Evolutionary conservation across 2,329 filamentous ascomycete genomes (phyloP).

Genomic region (Colletotrichum agaves): DNA sequence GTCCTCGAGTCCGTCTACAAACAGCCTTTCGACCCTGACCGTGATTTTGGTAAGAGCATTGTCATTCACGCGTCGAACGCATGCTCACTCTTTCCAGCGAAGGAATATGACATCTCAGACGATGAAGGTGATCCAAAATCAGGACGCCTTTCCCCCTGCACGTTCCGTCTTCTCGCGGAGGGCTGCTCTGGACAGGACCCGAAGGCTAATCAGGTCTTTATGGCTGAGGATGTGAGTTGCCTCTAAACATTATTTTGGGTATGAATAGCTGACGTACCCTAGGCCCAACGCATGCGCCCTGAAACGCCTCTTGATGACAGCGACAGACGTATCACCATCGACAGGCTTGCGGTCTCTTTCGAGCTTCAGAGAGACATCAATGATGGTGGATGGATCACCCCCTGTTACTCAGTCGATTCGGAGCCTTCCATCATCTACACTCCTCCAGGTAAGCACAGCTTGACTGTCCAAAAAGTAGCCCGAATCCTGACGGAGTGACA

Average conservation of each 20-base stretch:
- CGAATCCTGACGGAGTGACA: neutral
- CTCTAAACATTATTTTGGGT: neutral
- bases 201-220: slow-evolving; percentile 30
- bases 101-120: slow-evolving; percentile 49
- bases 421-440: slow-evolving; percentile 37
- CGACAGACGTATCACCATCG: neutral
- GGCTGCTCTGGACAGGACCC: slow-evolving; percentile 47
- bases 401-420: slow-evolving; percentile 34
- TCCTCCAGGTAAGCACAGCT: slow-evolving; percentile 21
- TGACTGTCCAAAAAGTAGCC: neutral
- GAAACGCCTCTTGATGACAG: slow-evolving; percentile 13
- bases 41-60: slow-evolving; percentile 18
- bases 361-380: slow-evolving; percentile 41
- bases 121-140: slow-evolving; percentile 52
- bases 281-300: slow-evolving; percentile 35
- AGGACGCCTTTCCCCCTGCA: slow-evolving; percentile 53
- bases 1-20: neutral
- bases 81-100: neutral
- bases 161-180: slow-evolving; percentile 52
- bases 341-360: slow-evolving; percentile 27
- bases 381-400: slow-evolving; percentile 34
- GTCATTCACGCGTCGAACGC: neutral
- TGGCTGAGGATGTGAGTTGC: slow-evolving; percentile 40
- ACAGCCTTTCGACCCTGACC: slow-evolving; percentile 19
- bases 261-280: neutral